A percentile compares a stretch with the other conserved stretches of the same genome.
Conservation (phyloP, 1,139 yeast genomes). For the Saccharomyces uvarum region DNA sequence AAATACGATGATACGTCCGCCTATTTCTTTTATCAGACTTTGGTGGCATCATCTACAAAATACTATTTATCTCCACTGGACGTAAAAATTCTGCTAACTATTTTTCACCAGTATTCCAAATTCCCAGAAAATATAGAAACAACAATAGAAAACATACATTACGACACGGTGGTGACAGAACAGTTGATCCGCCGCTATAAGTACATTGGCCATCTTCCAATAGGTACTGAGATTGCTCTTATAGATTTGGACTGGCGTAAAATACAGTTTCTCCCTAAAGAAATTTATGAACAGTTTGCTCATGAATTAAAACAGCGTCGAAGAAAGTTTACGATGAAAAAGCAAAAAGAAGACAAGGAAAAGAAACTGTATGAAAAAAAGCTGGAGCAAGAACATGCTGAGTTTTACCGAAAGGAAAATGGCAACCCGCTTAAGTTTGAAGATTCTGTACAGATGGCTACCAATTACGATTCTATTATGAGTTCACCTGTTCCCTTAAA, state of each 20-base stretch:
- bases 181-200: slow-evolving; percentile 54
- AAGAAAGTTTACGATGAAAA: slow-evolving; percentile 45
- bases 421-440: slow-evolving; percentile 20
- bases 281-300: slow-evolving; percentile 49
- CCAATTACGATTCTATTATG: slow-evolving; percentile 8
- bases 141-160: slow-evolving; percentile 61
- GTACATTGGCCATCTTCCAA: slow-evolving; percentile 73
- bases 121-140: slow-evolving; percentile 62
- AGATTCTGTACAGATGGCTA: neutral
- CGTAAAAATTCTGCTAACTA: slow-evolving; percentile 57
- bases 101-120: slow-evolving; percentile 53
- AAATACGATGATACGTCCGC: slow-evolving; percentile 36
- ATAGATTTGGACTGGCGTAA: slow-evolving; percentile 78
- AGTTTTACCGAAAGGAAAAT: slow-evolving; percentile 54
- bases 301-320: slow-evolving; percentile 57
- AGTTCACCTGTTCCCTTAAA: slow-evolving; percentile 5
- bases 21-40: slow-evolving; percentile 63
- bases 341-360: slow-evolving; percentile 59
- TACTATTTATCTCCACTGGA: slow-evolving; percentile 75
- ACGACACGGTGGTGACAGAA: slow-evolving; percentile 50
- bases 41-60: slow-evolving; percentile 52
- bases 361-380: slow-evolving; percentile 51
- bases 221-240: slow-evolving; percentile 77
- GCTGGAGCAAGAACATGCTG: slow-evolving; percentile 51
- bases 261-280: slow-evolving; percentile 37